Evolutionary conservation across 1,139 yeast genomes (phyloP).

Genomic region (Lodderomyces elongisporus): DNA sequence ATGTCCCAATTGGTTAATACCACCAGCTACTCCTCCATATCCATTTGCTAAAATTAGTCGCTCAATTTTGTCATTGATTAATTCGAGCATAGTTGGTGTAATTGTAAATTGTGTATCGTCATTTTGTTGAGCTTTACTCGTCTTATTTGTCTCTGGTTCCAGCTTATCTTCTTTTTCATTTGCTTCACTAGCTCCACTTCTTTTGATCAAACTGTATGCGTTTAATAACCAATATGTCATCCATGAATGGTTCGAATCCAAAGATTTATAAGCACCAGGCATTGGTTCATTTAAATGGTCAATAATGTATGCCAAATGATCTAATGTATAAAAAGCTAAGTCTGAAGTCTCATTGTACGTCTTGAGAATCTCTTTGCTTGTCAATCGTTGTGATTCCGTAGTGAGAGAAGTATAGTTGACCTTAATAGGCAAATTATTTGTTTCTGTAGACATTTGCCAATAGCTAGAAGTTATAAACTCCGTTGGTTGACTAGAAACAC

Average conservation of each 20-base stretch:
- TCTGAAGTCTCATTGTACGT: slow-evolving; percentile 12
- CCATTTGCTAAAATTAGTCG: slow-evolving; percentile 27
- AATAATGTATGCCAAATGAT: slow-evolving; percentile 17
- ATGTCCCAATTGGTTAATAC: slow-evolving; percentile 75
- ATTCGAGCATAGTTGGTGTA: slow-evolving; percentile 4
- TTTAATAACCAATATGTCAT: slow-evolving; percentile 78
- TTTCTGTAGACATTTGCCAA: not conserved
- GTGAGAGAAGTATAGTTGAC: slow-evolving; percentile 27
- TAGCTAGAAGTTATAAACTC: not conserved
- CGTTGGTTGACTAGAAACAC: too few species aligned
- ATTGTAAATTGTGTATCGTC: not conserved
- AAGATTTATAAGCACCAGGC: slow-evolving; percentile 42
- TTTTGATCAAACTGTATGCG: slow-evolving; percentile 21
- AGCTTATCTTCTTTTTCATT: not conserved
- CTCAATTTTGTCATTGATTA: slow-evolving; percentile 21
- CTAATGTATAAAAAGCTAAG: slow-evolving; percentile 14
- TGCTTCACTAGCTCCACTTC: not conserved
- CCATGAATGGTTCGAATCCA: slow-evolving; percentile 94
- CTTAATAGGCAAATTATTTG: slow-evolving; percentile 2
- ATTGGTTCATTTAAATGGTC: slow-evolving; percentile 39
- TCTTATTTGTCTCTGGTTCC: not conserved
- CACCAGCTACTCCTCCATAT: slow-evolving; percentile 81
- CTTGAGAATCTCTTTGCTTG: slow-evolving; percentile 29
- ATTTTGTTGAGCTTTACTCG: not conserved
- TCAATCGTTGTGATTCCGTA: slow-evolving; percentile 35